Evolutionary conservation across 495 filamentous ascomycete genomes (phyloP), one percentile per base, ranked within the genome.

Genomic region (Penicillium psychrofluorescens): DNA sequence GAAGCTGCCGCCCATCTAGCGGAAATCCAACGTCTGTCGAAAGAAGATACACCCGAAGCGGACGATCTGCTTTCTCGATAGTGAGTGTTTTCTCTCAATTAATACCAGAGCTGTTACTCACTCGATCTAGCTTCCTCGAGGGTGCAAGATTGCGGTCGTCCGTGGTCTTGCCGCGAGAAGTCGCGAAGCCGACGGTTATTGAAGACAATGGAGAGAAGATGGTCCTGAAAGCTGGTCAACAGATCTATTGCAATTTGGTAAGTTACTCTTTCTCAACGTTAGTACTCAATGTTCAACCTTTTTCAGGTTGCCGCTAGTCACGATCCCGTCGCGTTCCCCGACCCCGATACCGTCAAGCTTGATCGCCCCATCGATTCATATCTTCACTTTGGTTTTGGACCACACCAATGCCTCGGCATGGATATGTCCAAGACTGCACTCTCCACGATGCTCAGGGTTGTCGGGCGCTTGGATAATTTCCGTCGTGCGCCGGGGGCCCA

Each of bases 281-380:
- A 27, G 1, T 30, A 5, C 0, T 9, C 16, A 22, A 22, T 22
- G 2, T 22, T 22, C 0, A 22, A 2, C 22, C 3, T 65, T 56
- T 4, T 58, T 54, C 58, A 54, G 33, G 47, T 61, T 31, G 44
- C 65, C 31, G 81, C 80, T 31, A 74, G 75, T 52, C 71, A 71
- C 16, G 85, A 92, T 49, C 61, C 72, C 3, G 58, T 53, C 7
- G 64, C 75, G 50, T 91, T 87, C 77, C 81, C 86, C n/a, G 69
- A 82, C 34, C 83, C 86, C 7, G 62, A 76, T 6, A 58, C 74
- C 38, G 78, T 92, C 39, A 75, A 77, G 45, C 75, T 86, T 5
- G 72, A 80, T 46, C 80, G 88, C 2, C 83, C 84, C 0, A 48
- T 86, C 9, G 78, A 81, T 27, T 71, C 65, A 0, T 90, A 94